Evolutionary conservation across 2,329 filamentous ascomycete species (phyloP).

Genomic region (Colletotrichum chrysophilum): DNA sequence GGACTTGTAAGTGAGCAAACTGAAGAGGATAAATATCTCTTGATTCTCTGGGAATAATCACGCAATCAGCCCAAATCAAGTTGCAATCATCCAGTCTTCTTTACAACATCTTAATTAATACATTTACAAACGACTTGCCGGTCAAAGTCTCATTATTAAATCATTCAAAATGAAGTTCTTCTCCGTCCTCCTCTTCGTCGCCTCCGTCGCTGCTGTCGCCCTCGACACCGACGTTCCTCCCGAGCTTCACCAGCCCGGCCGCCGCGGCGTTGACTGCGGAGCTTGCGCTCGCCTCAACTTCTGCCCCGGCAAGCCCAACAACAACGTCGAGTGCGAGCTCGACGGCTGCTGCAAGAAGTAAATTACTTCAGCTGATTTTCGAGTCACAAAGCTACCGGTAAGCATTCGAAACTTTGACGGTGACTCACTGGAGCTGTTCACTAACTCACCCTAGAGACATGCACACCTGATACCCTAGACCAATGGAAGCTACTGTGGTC

Average conservation of each 20-base stretch:
- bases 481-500: not conserved
- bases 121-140: not conserved
- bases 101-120: not conserved
- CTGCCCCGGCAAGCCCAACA: slow-evolving; percentile 9
- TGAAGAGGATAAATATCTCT: not conserved
- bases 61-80: not conserved
- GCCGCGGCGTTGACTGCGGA: slow-evolving; percentile 6
- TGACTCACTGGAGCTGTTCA: not conserved
- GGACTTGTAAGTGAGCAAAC: not conserved
- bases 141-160: not conserved
- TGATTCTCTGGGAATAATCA: no score
- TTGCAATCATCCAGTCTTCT: not conserved
- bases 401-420: not conserved
- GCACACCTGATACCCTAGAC: not conserved
- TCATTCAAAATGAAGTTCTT: slow-evolving; percentile 9
- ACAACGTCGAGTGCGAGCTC: slow-evolving; percentile 13
- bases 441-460: not conserved
- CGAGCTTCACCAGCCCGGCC: slow-evolving; percentile 7
- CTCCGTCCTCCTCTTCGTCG: not conserved
- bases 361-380: not conserved
- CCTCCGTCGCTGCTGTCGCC: slow-evolving; percentile 11
- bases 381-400: not conserved
- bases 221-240: not conserved
- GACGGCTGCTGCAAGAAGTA: slow-evolving; percentile 9
- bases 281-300: slow-evolving; percentile 8